A percentile compares a stretch with the other conserved stretches of the same genome.
Evolutionary conservation across 2,329 filamentous ascomycete genomes (phyloP).

Genomic region (Penicillium occitanis): DNA sequence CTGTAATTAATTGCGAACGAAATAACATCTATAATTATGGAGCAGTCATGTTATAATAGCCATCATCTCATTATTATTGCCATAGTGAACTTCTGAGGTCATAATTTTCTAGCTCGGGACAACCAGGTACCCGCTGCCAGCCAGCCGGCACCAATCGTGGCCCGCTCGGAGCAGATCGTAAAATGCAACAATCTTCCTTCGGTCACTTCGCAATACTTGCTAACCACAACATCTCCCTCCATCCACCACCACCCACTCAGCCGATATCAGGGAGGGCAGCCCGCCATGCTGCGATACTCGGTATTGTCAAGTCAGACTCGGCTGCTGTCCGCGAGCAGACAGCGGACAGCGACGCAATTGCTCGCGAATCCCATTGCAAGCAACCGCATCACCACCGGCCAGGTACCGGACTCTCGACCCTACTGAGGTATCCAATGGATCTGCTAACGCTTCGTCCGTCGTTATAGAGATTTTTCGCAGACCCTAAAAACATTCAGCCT

Average conservation of each 20-base stretch:
- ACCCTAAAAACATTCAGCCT: slow-evolving; percentile 43
- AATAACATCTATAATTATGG: not conserved
- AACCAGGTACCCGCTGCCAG: slow-evolving; percentile 8
- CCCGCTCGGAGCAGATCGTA: slow-evolving; percentile 40
- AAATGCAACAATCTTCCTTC: slow-evolving; percentile 31
- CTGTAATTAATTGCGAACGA: slow-evolving; percentile 6
- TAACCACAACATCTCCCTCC: slow-evolving; percentile 7
- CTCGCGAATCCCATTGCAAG: slow-evolving; percentile 38
- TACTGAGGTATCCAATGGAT: slow-evolving; percentile 32
- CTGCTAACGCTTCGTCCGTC: slow-evolving; percentile 30
- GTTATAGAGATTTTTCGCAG: slow-evolving; percentile 52
- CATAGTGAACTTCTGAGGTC: not conserved
- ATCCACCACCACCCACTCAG: slow-evolving; percentile 25
- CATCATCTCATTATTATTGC: not conserved
- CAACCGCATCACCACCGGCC: slow-evolving; percentile 40
- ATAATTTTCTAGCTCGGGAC: slow-evolving; percentile 13
- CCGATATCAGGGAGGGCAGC: slow-evolving; percentile 43
- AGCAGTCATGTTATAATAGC: not conserved
- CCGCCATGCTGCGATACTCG: slow-evolving; percentile 58
- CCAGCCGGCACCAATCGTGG: slow-evolving; percentile 13
- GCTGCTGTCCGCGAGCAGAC: slow-evolving; percentile 41
- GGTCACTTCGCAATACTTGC: slow-evolving; percentile 6
- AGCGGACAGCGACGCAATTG: slow-evolving; percentile 45
- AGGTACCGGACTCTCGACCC: slow-evolving; percentile 35
- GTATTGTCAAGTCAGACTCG: slow-evolving; percentile 49